Evolutionary conservation across 495 filamentous ascomycete genomes (phyloP), one percentile per base, ranked within the genome.

Genomic region (Penicillium chermesinum): DNA sequence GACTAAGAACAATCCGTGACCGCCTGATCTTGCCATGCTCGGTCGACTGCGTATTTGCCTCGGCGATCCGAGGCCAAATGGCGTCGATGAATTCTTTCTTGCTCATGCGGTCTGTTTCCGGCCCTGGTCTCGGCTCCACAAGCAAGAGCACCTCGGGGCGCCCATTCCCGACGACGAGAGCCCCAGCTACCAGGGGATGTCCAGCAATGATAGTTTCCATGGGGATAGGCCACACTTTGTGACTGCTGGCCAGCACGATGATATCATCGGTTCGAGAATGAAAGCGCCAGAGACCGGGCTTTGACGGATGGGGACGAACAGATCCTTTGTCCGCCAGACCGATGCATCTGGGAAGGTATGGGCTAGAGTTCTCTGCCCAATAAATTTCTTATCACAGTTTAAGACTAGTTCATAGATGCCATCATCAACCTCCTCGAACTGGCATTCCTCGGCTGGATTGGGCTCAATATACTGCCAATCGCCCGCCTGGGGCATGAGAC

Each of bases 391-490:
- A 15, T 49, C 44, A 7, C 18, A 21, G n/a, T 53, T 44, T 5
- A 59, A 36, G 0, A 82, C 71, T 35, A 77, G 55, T 41, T 74
- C 75, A 42, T 66, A 81, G 1, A 72, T 55, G 3, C 67, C 66
- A 2, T 76, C 69, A 1, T 66, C 70, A 3, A 54, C 72, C 14
- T 67, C 58, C 25, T 62, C 57, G 38, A 65, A 61, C 8, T 72
- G 64, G 62, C 69, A 73, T 32, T 74, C 71, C 22, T 57, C 52
- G 7, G 67, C 64, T 0, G 72, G 69, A 55, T 79, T 65, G 51
- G 70, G 64, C 49, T 78, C 62, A 34, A 82, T 48, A 19, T 66
- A 79, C 42, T 71, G 61, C 79, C 80, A 82, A 13, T 79, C 67
- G 19, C 52, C 52, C 6, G 15, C 25, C 10, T 56, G 54, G 39